A percentile compares a stretch with the other conserved stretches of the same genome.
phyloP scores from a whole-genome alignment of 2,329 filamentous ascomycete species.

The Epichloe aotearoae region DNA sequence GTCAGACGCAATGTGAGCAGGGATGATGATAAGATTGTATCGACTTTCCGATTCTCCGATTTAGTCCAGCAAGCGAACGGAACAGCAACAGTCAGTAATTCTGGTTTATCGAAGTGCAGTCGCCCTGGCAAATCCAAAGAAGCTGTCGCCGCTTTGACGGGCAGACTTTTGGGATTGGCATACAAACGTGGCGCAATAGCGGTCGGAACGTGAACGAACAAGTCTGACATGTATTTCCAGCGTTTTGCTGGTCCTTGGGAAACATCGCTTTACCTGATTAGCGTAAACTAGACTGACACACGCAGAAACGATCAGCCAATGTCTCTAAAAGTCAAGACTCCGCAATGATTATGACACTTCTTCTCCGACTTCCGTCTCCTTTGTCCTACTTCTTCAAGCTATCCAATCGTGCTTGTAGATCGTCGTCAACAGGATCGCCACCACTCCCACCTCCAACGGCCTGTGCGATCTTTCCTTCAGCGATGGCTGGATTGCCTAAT shows the following conservation, averaged over 20 bases:
- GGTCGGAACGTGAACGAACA: neutral
- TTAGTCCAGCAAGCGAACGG: too few relatives aligned
- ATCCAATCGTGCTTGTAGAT: slow-evolving; percentile 85
- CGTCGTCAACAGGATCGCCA: slow-evolving; percentile 63
- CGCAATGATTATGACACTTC: neutral
- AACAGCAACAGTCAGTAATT: too few relatives aligned
- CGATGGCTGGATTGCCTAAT: slow-evolving; percentile 57
- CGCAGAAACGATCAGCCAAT: neutral
- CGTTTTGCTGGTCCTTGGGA: neutral
- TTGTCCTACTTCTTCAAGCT: slow-evolving; percentile 50
- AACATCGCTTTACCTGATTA: neutral
- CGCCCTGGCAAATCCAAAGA: too few relatives aligned
- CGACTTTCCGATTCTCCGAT: too few relatives aligned
- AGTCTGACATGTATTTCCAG: neutral
- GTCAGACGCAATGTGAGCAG: too few relatives aligned
- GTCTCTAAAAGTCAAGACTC: neutral
- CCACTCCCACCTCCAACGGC: slow-evolving; percentile 54
- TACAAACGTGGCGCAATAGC: neutral
- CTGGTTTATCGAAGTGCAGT: too few relatives aligned
- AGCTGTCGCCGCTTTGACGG: too few relatives aligned
- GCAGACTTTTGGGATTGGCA: too few relatives aligned
- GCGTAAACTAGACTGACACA: neutral
- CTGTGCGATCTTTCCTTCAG: slow-evolving; percentile 72
- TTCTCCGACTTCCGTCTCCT: neutral
- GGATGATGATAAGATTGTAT: too few relatives aligned